Percentiles rank a stretch among this genome's conserved stretches.
Conservation (phyloP, 75 land plant species). For the Sequoia sempervirens region DNA sequence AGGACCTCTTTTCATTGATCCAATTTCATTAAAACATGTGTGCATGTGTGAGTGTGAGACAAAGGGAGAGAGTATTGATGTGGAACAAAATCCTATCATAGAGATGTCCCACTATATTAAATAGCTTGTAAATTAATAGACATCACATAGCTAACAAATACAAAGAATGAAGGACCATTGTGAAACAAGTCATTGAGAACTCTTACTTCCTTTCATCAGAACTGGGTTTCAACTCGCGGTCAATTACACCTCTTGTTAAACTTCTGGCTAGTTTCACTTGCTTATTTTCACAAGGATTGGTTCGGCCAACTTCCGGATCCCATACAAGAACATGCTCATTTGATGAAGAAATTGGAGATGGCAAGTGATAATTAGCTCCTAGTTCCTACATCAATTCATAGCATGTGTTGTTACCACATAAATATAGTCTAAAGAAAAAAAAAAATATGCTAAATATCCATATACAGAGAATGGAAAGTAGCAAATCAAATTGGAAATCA, state of each 20-base stretch:
- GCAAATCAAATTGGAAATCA: neutral
- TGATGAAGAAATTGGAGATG: conserved; percentile 76
- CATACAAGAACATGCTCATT: conserved; percentile 85
- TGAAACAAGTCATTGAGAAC: neutral
- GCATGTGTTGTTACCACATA: neutral
- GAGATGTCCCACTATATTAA: neutral
- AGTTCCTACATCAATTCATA: conserved; percentile 59
- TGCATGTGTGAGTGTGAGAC: neutral
- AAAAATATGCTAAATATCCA: neutral
- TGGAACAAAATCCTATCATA: neutral
- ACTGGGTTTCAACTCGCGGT: conserved; percentile 89
- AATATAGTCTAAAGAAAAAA: neutral
- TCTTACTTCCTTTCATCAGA: conserved; percentile 77
- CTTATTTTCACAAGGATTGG: conserved; percentile 95
- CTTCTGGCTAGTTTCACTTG: conserved; percentile 94
- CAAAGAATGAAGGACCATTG: neutral
- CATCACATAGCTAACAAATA: neutral
- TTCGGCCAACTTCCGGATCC: conserved; percentile 94
- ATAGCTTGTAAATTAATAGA: neutral
- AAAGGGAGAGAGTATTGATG: neutral
- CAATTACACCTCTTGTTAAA: conserved; percentile 85
- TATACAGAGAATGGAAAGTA: neutral
- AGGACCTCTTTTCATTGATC: neutral
- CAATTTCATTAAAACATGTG: neutral
- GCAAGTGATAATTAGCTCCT: conserved; percentile 69